Evolutionary conservation across 257 asterid genomes (phyloP).

Genomic region (Petunia secreta): DNA sequence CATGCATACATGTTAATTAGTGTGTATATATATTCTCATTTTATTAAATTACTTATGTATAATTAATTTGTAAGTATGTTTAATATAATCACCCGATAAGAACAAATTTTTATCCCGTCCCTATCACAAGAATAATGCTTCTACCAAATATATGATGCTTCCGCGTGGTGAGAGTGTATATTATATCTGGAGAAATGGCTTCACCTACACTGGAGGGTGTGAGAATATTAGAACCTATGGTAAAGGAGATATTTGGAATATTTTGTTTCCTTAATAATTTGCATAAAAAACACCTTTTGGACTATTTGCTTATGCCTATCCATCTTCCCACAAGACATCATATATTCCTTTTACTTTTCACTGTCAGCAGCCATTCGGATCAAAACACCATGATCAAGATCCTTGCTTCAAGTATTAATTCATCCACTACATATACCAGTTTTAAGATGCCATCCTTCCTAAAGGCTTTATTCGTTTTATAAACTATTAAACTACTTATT

Average conservation of each 20-base stretch:
- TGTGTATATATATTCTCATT: no score
- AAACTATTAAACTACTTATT: background rate
- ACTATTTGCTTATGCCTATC: constrained; percentile 33
- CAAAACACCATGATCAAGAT: background rate
- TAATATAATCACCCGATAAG: no score
- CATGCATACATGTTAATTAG: no score
- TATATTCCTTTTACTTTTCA: constrained; percentile 39
- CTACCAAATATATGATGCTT: no score
- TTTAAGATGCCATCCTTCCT: constrained; percentile 47
- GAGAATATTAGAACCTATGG: background rate
- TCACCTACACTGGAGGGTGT: no score
- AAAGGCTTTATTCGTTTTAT: constrained; percentile 31
- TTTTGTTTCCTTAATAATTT: background rate
- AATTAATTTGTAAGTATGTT: no score
- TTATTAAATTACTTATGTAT: no score
- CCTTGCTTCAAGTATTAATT: constrained; percentile 36
- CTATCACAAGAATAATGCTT: no score
- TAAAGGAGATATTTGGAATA: constrained; percentile 21
- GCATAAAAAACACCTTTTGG: constrained; percentile 19
- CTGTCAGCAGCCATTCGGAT: constrained; percentile 51
- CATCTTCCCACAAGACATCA: constrained; percentile 28
- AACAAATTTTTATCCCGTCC: no score
- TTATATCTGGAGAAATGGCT: no score
- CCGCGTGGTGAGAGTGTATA: no score
- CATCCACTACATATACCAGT: no score